phyloP scores from a whole-genome alignment of 2,329 filamentous ascomycete genomes.

The Nigrograna mackinnonii region DNA sequence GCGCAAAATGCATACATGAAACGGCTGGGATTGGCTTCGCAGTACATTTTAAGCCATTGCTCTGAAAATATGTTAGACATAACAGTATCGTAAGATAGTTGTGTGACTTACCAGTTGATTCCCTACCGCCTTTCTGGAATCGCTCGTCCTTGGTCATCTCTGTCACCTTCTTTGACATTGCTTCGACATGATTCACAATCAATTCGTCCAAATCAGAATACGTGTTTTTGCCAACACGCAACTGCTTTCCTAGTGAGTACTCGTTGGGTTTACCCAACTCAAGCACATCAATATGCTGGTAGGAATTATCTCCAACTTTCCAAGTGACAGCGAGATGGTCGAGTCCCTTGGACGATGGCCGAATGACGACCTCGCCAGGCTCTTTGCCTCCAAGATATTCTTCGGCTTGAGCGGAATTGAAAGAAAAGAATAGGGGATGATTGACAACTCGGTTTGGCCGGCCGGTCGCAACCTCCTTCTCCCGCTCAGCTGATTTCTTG shows the following conservation, averaged over 20 bases:
- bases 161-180: constrained; percentile 96
- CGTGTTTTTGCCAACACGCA: constrained; percentile 86
- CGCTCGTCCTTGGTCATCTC: constrained; percentile 96
- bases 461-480: constrained; percentile 83
- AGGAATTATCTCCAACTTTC: constrained; percentile 97
- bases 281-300: constrained; percentile 95
- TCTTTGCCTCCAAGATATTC: constrained; percentile 88
- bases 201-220: constrained; percentile 97
- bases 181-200: constrained; percentile 95
- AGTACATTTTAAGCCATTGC: constrained; percentile 94
- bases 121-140: constrained; percentile 79
- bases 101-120: constrained; percentile 75
- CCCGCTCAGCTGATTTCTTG: constrained; percentile 73
- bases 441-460: constrained; percentile 95
- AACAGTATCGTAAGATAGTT: constrained; percentile 12
- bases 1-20: constrained; percentile 96
- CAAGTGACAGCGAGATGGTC: constrained; percentile 96
- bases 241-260: constrained; percentile 84
- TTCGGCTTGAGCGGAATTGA: constrained; percentile 90
- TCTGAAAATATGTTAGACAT: constrained; percentile 56
- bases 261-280: constrained; percentile 97
- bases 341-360: constrained; percentile 90
- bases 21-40: constrained; percentile 91
- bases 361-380: constrained; percentile 88
- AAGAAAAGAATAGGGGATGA: constrained; percentile 92